Conservation (phyloP, 768 basidiomycete genomes). For the Auriscalpium orientale region DNA sequence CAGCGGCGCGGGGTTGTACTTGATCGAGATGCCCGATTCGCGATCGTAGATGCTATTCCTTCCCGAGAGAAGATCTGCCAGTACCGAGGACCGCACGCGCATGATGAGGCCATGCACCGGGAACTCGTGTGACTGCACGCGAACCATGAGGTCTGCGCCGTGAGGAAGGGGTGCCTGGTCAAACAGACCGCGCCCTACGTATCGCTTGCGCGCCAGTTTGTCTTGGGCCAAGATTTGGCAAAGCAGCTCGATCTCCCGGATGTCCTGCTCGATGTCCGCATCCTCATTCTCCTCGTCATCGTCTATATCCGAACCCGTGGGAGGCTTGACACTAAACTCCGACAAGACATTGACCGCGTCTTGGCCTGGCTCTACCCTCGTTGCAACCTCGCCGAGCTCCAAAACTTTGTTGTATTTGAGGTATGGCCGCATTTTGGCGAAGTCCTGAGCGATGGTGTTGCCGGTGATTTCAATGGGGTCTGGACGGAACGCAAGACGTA, state of each 20-base stretch:
- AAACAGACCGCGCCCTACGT: background rate
- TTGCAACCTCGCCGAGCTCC: conserved; percentile 14
- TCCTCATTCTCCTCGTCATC: conserved; percentile 23
- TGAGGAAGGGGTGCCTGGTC: conserved; percentile 22
- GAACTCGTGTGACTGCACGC: conserved; percentile 36
- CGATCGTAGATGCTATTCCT: conserved; percentile 5
- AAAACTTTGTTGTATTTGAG: conserved; percentile 1
- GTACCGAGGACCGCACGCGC: conserved; percentile 43
- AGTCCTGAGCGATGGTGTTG: conserved; percentile 52
- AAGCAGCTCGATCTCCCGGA: conserved; percentile 23
- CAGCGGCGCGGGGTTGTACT: conserved; percentile 18
- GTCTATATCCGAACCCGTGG: background rate
- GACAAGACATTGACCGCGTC: background rate
- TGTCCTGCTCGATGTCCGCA: conserved; percentile 28
- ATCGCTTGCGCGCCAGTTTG: background rate
- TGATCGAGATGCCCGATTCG: conserved; percentile 22
- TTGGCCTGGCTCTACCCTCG: conserved; percentile 3
- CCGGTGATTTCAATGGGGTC: conserved; percentile 48
- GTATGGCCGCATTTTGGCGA: conserved; percentile 63
- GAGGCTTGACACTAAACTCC: background rate
- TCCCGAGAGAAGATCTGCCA: conserved; percentile 38
- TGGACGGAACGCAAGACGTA: conserved; percentile 66
- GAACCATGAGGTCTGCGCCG: conserved; percentile 60
- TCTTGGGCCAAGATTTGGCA: conserved; percentile 12
- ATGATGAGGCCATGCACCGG: conserved; percentile 66